These are phyloP conservation scores for Chrysopogon serrulatus DNA, from an alignment of 176 grass and related monocot species.

Conservation along the genomic window DNA sequence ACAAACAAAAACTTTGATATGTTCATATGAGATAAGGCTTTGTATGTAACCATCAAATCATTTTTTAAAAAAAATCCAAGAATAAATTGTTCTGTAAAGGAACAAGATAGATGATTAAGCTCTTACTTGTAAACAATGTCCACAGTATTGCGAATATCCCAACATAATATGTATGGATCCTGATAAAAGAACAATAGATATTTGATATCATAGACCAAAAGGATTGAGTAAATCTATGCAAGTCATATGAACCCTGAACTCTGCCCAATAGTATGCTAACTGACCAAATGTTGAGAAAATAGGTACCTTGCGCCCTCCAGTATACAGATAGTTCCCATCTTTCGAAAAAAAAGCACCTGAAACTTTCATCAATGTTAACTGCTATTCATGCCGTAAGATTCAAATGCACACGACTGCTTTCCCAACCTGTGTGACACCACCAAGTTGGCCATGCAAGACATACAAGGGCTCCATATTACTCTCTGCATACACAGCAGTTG, in stretches of 20 bases:
- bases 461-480: constrained; percentile 86
- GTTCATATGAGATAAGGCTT: neutral
- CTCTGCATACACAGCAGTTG: constrained; percentile 79
- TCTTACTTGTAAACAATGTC: constrained; percentile 94
- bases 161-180: constrained; percentile 98
- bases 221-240: neutral
- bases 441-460: constrained; percentile 82
- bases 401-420: neutral
- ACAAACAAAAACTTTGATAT: neutral
- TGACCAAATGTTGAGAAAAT: neutral
- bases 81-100: neutral
- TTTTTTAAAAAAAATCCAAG: neutral
- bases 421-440: constrained; percentile 90
- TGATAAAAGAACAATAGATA: constrained; percentile 35
- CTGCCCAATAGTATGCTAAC: neutral
- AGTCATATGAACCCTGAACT: constrained; percentile 2
- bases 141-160: constrained; percentile 94
- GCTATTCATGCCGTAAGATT: neutral
- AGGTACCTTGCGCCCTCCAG: constrained; percentile 91
- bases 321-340: constrained; percentile 94
- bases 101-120: neutral
- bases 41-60: neutral
- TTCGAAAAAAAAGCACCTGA: constrained; percentile 93
- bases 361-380: constrained; percentile 20
- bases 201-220: neutral